Evolutionary conservation across 495 filamentous ascomycete species (phyloP).

Genomic region (Aspergillus asperescens): DNA sequence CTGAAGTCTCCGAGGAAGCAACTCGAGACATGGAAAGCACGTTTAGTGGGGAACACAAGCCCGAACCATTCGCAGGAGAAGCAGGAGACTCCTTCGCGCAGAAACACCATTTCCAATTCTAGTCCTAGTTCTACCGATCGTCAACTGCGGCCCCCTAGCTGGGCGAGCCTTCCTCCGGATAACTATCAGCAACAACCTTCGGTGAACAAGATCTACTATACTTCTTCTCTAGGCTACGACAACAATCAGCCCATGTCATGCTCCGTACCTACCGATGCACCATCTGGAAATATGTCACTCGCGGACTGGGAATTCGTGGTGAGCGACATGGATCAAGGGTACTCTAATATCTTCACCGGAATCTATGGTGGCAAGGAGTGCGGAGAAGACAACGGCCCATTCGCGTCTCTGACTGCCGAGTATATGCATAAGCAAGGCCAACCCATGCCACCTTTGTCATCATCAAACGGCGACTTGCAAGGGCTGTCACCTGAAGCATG

Average conservation of each 20-base stretch:
- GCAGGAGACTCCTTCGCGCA: slow-evolving; percentile 32
- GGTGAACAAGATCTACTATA: slow-evolving; percentile 6
- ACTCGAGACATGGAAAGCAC: slow-evolving; percentile 38
- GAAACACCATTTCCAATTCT: slow-evolving; percentile 36
- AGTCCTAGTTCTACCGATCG: slow-evolving; percentile 23
- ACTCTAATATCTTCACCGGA: slow-evolving; percentile 74
- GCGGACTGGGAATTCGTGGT: slow-evolving; percentile 77
- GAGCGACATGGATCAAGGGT: slow-evolving; percentile 69
- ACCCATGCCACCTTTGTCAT: slow-evolving; percentile 15
- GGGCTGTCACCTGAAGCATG: slow-evolving; percentile 37
- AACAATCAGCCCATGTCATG: slow-evolving; percentile 26
- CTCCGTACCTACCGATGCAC: slow-evolving; percentile 30
- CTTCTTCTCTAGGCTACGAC: slow-evolving; percentile 25
- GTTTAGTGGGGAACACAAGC: slow-evolving; percentile 23
- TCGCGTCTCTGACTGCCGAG: slow-evolving; percentile 40
- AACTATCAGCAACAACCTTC: slow-evolving; percentile 19
- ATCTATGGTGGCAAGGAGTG: slow-evolving; percentile 70
- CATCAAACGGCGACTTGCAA: slow-evolving; percentile 27
- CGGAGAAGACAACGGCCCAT: slow-evolving; percentile 42
- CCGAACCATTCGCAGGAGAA: slow-evolving; percentile 19
- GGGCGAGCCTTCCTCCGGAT: slow-evolving; percentile 38
- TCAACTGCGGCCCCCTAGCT: slow-evolving; percentile 36
- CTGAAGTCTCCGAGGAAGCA: slow-evolving; percentile 41
- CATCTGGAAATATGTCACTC: slow-evolving; percentile 43
- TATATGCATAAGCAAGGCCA: slow-evolving; percentile 29